These are phyloP conservation scores for Globisporangium camurandrum DNA, from an alignment of 352 stramenopile species.

Conservation along the genomic window DNA sequence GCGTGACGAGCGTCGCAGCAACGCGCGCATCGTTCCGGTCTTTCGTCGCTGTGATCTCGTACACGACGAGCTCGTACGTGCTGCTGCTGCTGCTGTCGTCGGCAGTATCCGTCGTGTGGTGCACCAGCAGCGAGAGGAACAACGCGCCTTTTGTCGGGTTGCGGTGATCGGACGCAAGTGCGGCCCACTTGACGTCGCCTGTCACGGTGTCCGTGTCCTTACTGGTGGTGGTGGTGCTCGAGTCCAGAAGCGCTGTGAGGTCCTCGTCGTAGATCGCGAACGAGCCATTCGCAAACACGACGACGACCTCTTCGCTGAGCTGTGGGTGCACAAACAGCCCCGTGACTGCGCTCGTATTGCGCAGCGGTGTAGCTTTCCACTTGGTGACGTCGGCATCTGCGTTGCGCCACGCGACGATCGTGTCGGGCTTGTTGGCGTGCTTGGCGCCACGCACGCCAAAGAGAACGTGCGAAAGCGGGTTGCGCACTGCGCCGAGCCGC, in stretches of 20 bases:
- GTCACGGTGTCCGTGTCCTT: constrained; percentile 6
- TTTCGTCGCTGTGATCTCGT: constrained; percentile 35
- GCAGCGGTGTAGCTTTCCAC: constrained; percentile 38
- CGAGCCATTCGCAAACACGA: constrained; percentile 56
- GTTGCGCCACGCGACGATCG: constrained; percentile 51
- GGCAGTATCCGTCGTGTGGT: no score
- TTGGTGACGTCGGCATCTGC: constrained; percentile 56
- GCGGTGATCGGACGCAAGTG: constrained; percentile 41
- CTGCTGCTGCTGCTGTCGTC: constrained; percentile 18
- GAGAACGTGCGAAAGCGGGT: constrained; percentile 44
- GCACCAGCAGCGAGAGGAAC: constrained; percentile 51
- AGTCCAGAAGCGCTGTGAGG: constrained; percentile 32
- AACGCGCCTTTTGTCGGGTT: constrained; percentile 54
- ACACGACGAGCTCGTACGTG: constrained; percentile 47
- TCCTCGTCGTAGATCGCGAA: constrained; percentile 56
- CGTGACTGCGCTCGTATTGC: constrained; percentile 22
- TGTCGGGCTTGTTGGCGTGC: constrained; percentile 36
- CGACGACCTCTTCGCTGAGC: constrained; percentile 47
- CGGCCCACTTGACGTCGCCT: constrained; percentile 38
- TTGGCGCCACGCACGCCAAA: constrained; percentile 53
- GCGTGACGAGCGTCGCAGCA: constrained; percentile 22
- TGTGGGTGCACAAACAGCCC: constrained; percentile 55
- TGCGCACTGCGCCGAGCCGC: constrained; percentile 39
- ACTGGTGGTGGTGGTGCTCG: constrained; percentile 20
- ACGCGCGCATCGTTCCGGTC: constrained; percentile 28